Evolutionary conservation across 2,329 filamentous ascomycete species (phyloP).

Genomic region (Delphinella strobiligena): DNA sequence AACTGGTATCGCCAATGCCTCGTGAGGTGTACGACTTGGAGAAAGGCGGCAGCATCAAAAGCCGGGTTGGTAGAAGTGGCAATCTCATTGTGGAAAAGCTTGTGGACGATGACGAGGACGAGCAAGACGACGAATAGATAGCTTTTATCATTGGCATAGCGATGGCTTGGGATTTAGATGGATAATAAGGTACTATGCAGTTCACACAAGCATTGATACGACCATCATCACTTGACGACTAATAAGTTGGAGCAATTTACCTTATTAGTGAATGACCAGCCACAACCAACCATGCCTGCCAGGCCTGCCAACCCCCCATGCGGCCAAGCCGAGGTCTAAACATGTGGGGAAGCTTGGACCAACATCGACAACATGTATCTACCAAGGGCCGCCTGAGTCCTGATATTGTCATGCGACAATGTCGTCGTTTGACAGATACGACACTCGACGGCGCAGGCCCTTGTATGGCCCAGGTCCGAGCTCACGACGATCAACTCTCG

Average conservation of each 20-base stretch:
- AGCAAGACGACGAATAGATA: constrained; percentile 26
- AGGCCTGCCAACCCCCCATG: too few species aligned
- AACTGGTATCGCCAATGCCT: constrained; percentile 74
- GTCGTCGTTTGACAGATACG: background rate
- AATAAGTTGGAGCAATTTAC: too few species aligned
- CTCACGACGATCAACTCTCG: constrained; percentile 40
- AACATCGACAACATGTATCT: background rate
- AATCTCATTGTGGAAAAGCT: constrained; percentile 79
- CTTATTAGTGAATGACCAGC: too few species aligned
- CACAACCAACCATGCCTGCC: too few species aligned
- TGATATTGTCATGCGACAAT: background rate
- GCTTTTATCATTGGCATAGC: background rate
- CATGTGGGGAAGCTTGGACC: background rate
- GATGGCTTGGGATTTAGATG: background rate
- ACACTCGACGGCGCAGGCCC: background rate
- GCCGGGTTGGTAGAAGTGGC: constrained; percentile 68
- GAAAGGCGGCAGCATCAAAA: constrained; percentile 51
- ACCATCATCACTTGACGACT: too few species aligned
- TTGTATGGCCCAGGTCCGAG: background rate
- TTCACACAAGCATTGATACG: too few species aligned
- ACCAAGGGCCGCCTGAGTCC: background rate
- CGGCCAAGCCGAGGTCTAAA: too few species aligned
- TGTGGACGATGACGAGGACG: constrained; percentile 42
- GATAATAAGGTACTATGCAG: background rate
- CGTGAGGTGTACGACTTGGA: constrained; percentile 66